Percentiles rank a stretch among this genome's conserved stretches.
These are phyloP conservation scores for Prunus mume DNA, from an alignment of 306 rosid species.

Conservation along the genomic window DNA sequence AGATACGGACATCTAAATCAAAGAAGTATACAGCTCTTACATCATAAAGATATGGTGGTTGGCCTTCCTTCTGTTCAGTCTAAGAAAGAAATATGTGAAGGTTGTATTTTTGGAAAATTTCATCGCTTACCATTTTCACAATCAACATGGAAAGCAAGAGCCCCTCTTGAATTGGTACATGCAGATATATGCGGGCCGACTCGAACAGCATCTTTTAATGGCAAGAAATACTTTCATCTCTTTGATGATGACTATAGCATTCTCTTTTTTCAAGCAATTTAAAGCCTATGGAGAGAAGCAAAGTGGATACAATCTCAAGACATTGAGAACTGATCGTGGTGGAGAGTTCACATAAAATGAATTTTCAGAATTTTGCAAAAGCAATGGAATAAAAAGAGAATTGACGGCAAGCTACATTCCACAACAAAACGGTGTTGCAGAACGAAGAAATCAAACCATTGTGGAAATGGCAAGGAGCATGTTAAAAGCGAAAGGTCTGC, in stretches of 20 bases:
- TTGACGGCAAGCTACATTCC: not conserved
- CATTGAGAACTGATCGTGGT: not conserved
- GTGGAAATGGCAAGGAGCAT: too few species aligned
- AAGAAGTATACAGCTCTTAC: too few species aligned
- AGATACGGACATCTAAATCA: too few species aligned
- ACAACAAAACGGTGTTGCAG: not conserved
- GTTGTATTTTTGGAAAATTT: not conserved
- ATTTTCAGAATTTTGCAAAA: not conserved
- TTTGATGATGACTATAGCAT: slow-evolving; percentile 6
- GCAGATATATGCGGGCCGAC: not conserved
- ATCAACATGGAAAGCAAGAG: not conserved
- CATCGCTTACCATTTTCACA: not conserved
- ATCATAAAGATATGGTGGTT: too few species aligned
- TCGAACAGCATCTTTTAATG: not conserved
- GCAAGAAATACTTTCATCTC: not conserved
- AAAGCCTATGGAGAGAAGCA: not conserved
- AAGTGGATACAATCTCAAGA: not conserved
- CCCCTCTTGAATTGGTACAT: not conserved
- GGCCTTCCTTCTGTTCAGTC: too few species aligned
- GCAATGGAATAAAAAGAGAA: not conserved
- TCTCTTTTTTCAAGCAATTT: not conserved
- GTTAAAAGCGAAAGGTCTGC: not conserved
- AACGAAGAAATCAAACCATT: too few species aligned
- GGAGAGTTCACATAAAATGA: not conserved
- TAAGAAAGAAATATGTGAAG: not conserved